Conservation (phyloP, 768 basidiomycete species). For the Panaeolus cyanescens region DNA sequence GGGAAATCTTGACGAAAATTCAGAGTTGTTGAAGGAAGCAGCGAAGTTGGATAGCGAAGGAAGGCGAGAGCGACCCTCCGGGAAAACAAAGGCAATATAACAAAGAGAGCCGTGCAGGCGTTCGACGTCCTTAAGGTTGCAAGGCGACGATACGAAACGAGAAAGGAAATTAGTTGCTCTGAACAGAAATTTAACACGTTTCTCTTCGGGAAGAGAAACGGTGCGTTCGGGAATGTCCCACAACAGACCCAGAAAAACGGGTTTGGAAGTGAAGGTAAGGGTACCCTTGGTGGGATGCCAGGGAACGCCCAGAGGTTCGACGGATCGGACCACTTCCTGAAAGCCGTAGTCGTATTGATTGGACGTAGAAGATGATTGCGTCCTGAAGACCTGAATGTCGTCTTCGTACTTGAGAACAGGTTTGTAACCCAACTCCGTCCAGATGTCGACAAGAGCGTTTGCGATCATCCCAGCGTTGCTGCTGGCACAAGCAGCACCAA, state of each 20-base stretch:
- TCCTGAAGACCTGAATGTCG: conserved; percentile 17
- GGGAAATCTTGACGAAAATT: conserved; percentile 13
- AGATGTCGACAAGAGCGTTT: conserved; percentile 28
- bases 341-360: conserved; percentile 22
- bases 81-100: conserved; percentile 26
- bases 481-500: conserved; percentile 27
- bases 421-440: conserved; percentile 14
- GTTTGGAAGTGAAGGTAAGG: conserved; percentile 16
- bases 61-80: conserved; percentile 17
- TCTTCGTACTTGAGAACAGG: conserved; percentile 9
- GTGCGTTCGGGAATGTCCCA: conserved; percentile 28
- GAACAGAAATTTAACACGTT: conserved; percentile 27
- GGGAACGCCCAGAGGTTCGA: conserved; percentile 22
- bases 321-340: conserved; percentile 5
- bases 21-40: conserved; percentile 14
- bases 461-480: conserved; percentile 32
- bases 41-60: conserved; percentile 27
- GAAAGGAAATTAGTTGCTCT: conserved; percentile 15
- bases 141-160: conserved; percentile 1
- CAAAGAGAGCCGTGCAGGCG: conserved; percentile 18
- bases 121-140: conserved; percentile 19
- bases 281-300: conserved; percentile 30
- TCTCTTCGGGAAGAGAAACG: conserved; percentile 31
- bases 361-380: conserved; percentile 7
- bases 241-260: conserved; percentile 32